Evolutionary conservation across 768 basidiomycete genomes (phyloP), one percentile per base, ranked within the genome.

Genomic region (Phaeotremella fagi): DNA sequence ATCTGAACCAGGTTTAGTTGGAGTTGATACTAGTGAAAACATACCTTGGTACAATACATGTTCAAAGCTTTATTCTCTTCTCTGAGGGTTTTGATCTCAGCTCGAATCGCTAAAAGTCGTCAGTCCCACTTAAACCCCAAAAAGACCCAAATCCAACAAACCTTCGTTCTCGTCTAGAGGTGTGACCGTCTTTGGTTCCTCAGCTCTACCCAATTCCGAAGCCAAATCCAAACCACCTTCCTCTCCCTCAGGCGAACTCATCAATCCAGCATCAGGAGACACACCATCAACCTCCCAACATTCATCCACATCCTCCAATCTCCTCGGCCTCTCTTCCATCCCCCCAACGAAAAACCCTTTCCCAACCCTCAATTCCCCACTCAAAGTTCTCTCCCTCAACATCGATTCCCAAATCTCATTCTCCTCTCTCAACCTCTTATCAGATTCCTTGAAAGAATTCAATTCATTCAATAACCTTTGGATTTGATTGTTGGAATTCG

Each of bases 331-430:
- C n/a, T 26, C 45, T 35, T 43, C 42, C 15, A 29, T 47, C 20
- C 42, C 41, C 45, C 24, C 3, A 3, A 43, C 45, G 12, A 56
- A 36, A 35, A 59, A 6, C 18, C 50, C 43, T 33, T 24, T 25
- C 26, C 26, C 33, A 26, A 29, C 43, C 36, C 48, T 45, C 36
- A 73, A 55, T 9, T 64, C 48, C n/a, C 94, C 94, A 60, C 80
- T 90, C 38, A 98, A 75, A 0, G 95, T 97, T 77, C 82, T 85
- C 76, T 98, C 92, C 57, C 88, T 80, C 23, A 98, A 77, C 33
- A 99, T 80, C 57, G 92, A 88, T 81, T 94, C 90, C 77, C 90
- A 99, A 45, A 88, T 88, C 75, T 95, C 91, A 73, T 97, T 99
- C 64, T 98, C 92, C 74, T 98, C 91, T 75, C 68, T 58, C 12